These are phyloP conservation scores for Lanmaoa pseudosensibilis DNA, from an alignment of 768 basidiomycete species.

Conservation along the genomic window DNA sequence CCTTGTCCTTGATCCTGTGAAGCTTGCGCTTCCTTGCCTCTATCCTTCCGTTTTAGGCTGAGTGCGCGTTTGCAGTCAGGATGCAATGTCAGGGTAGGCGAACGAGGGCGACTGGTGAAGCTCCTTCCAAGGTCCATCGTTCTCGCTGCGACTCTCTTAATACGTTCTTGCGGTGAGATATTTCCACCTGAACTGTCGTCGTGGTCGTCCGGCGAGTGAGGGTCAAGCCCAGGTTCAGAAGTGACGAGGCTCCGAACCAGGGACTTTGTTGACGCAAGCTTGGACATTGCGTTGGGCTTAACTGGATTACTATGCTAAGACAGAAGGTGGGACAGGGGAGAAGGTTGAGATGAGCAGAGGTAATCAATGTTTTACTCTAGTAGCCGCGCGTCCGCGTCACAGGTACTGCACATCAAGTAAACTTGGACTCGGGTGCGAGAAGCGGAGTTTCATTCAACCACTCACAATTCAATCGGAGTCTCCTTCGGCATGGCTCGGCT, in stretches of 20 bases:
- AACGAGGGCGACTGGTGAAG: slow-evolving; percentile 42
- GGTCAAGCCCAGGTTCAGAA: slow-evolving; percentile 35
- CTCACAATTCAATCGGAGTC: slow-evolving; percentile 17
- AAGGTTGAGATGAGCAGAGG: not conserved
- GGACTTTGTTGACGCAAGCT: slow-evolving; percentile 24
- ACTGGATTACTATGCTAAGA: slow-evolving; percentile 11
- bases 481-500: slow-evolving; percentile 20
- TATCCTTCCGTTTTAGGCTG: slow-evolving; percentile 54
- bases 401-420: not conserved
- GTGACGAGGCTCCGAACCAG: slow-evolving; percentile 18
- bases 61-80: slow-evolving; percentile 51
- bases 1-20: slow-evolving; percentile 30
- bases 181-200: slow-evolving; percentile 30
- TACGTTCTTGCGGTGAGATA: slow-evolving; percentile 42
- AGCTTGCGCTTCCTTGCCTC: slow-evolving; percentile 40
- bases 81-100: slow-evolving; percentile 31
- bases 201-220: slow-evolving; percentile 33
- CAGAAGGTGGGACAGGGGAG: not conserved
- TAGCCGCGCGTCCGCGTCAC: slow-evolving; percentile 4
- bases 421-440: not conserved
- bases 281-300: slow-evolving; percentile 22
- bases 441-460: not conserved
- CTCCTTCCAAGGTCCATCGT: slow-evolving; percentile 68
- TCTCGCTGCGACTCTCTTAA: slow-evolving; percentile 54
- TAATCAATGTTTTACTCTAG: slow-evolving; percentile 12